Percentiles rank a stretch among this genome's conserved stretches.
Evolutionary conservation across 208 protist genomes (phyloP).

Genomic region (Strigomonas culicis): DNA sequence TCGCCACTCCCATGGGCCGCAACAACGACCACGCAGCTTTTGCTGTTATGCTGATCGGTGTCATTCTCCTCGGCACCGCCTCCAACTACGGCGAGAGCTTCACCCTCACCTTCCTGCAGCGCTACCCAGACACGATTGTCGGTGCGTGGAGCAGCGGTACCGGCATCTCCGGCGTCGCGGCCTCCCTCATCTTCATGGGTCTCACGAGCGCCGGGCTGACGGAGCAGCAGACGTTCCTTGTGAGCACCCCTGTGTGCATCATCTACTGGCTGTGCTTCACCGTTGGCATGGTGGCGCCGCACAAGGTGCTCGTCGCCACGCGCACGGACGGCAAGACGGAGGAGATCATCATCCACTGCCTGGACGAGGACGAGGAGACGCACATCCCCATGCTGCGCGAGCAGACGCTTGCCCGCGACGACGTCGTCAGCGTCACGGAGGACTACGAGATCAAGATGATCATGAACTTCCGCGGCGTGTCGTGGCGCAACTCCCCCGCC

Average conservation of each 20-base stretch:
- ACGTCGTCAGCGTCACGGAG: slow-evolving; percentile 3
- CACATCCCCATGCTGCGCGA: slow-evolving; percentile 23
- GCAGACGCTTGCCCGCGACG: background rate
- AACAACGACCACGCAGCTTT: slow-evolving; percentile 50
- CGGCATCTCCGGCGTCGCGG: slow-evolving; percentile 81
- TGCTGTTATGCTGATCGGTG: slow-evolving; percentile 63
- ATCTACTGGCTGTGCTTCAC: slow-evolving; percentile 74
- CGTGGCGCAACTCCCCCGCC: slow-evolving; percentile 14
- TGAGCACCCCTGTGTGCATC: slow-evolving; percentile 53
- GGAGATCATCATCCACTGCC: slow-evolving; percentile 17
- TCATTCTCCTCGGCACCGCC: slow-evolving; percentile 54
- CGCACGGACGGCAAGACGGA: background rate
- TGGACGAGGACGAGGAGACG: slow-evolving; percentile 34
- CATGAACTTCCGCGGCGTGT: slow-evolving; percentile 38
- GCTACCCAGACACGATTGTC: slow-evolving; percentile 70
- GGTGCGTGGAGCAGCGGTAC: slow-evolving; percentile 87
- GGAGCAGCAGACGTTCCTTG: slow-evolving; percentile 56
- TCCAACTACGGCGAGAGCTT: slow-evolving; percentile 81
- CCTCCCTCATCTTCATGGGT: slow-evolving; percentile 71
- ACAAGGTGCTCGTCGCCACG: slow-evolving; percentile 32
- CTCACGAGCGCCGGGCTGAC: slow-evolving; percentile 46
- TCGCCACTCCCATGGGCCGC: slow-evolving; percentile 44
- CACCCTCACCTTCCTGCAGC: slow-evolving; percentile 71
- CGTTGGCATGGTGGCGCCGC: slow-evolving; percentile 55
- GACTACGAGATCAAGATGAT: slow-evolving; percentile 41